These are phyloP conservation scores for Aspergillus sclerotioniger DNA, from an alignment of 495 filamentous ascomycete genomes.

Conservation along the genomic window DNA sequence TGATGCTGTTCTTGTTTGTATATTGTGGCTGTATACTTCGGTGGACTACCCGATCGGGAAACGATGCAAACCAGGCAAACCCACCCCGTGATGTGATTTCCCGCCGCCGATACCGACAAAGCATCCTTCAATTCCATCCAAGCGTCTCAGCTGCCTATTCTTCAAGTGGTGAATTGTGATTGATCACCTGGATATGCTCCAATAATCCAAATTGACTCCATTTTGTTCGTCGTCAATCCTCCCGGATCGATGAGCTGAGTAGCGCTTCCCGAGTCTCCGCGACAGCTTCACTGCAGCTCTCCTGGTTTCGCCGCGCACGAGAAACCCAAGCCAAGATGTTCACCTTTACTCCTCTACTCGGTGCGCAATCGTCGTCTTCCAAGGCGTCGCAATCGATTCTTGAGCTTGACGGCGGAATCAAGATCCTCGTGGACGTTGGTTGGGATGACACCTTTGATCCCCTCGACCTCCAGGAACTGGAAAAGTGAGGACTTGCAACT, in stretches of 20 bases:
- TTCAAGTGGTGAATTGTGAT: no score
- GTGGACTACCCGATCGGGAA: no score
- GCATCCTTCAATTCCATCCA: no score
- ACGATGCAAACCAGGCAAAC: no score
- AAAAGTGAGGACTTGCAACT: conserved; percentile 61
- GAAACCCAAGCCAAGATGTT: conserved; percentile 63
- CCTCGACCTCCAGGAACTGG: conserved; percentile 75
- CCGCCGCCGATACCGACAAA: no score
- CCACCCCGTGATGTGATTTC: no score
- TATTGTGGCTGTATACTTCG: no score
- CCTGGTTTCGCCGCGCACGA: conserved; percentile 15
- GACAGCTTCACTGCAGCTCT: conserved; percentile 7
- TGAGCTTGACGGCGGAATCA: conserved; percentile 94
- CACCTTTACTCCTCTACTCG: conserved; percentile 87
- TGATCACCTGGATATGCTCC: neutral
- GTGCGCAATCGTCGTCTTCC: conserved; percentile 77
- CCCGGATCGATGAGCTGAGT: conserved; percentile 5
- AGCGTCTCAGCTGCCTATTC: no score
- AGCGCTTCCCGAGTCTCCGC: neutral
- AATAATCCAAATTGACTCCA: neutral
- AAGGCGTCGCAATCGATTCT: conserved; percentile 89
- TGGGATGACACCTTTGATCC: conserved; percentile 92
- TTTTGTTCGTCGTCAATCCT: no score
- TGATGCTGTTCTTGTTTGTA: no score
- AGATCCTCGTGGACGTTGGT: conserved; percentile 89